phyloP scores from a whole-genome alignment of 345 rosid species.

The Citropsis articulata region DNA sequence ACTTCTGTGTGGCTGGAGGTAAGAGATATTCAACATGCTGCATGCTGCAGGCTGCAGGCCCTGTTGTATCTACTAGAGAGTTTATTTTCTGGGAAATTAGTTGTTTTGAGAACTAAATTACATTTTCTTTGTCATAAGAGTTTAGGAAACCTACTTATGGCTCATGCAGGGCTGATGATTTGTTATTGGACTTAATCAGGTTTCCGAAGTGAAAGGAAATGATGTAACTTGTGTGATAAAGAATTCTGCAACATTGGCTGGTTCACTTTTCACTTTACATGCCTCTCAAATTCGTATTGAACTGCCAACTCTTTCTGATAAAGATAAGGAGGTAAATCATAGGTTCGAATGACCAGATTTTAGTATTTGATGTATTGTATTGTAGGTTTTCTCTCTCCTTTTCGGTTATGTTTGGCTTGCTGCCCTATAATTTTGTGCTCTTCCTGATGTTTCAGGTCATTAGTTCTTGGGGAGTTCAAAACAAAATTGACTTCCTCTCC shows the following conservation, averaged over 20 bases:
- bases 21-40: slow-evolving; percentile 9
- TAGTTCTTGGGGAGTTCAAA: slow-evolving; percentile 88
- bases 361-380: background rate
- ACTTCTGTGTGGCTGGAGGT: slow-evolving; percentile 99
- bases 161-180: slow-evolving; percentile 1
- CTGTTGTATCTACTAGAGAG: background rate
- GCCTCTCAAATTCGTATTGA: slow-evolving; percentile 85
- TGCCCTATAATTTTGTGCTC: slow-evolving; percentile 8
- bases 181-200: slow-evolving; percentile 42
- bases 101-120: background rate
- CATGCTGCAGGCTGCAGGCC: background rate
- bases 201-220: slow-evolving; percentile 72
- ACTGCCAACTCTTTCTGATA: slow-evolving; percentile 82
- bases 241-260: slow-evolving; percentile 86
- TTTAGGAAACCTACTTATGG: background rate
- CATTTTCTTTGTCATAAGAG: background rate
- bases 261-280: slow-evolving; percentile 83
- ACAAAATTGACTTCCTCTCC: slow-evolving; percentile 94
- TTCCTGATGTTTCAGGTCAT: slow-evolving; percentile 50
- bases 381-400: background rate
- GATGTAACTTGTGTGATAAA: slow-evolving; percentile 84
- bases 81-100: background rate
- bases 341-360: background rate
- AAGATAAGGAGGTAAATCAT: slow-evolving; percentile 77
- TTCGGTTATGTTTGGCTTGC: background rate